Conservation (phyloP, 2,329 filamentous ascomycete species). For the Aspergillus intermedius region DNA sequence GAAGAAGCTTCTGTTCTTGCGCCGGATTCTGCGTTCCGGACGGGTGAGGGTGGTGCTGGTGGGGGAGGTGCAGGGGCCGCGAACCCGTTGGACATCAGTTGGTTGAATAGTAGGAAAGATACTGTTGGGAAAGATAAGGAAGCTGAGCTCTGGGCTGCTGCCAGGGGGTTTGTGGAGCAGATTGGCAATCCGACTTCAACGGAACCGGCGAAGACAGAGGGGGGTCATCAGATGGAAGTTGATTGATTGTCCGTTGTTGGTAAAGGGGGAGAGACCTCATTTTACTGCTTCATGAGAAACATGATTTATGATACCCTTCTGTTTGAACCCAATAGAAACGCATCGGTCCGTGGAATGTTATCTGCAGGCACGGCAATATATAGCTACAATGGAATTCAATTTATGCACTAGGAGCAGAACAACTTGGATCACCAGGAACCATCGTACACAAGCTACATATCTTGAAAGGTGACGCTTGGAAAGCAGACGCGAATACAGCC, state of each 20-base stretch:
- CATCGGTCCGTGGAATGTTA: not conserved
- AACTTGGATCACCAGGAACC: not conserved
- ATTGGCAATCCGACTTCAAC: constrained; percentile 16
- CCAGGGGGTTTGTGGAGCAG: constrained; percentile 49
- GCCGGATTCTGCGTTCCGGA: constrained; percentile 32
- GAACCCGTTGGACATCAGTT: constrained; percentile 72
- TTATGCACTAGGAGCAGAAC: constrained; percentile 2
- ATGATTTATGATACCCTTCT: not conserved
- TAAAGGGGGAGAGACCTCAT: not conserved
- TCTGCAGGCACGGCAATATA: not conserved
- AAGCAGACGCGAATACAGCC: not conserved
- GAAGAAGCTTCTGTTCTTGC: constrained; percentile 73
- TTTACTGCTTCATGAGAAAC: not conserved
- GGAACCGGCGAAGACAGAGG: constrained; percentile 8
- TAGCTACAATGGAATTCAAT: not conserved
- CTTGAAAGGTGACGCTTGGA: not conserved
- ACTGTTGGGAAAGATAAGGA: constrained; percentile 79
- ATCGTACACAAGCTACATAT: not conserved
- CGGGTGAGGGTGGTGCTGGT: constrained; percentile 24
- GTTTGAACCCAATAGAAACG: not conserved
- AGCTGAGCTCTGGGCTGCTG: constrained; percentile 65
- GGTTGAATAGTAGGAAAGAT: constrained; percentile 79
- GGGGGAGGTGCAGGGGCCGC: constrained; percentile 31
- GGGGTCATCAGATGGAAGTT: constrained; percentile 33
- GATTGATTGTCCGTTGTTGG: constrained; percentile 20